phyloP scores from a whole-genome alignment of 345 rosid species.

The Aurinia saxatilis region DNA sequence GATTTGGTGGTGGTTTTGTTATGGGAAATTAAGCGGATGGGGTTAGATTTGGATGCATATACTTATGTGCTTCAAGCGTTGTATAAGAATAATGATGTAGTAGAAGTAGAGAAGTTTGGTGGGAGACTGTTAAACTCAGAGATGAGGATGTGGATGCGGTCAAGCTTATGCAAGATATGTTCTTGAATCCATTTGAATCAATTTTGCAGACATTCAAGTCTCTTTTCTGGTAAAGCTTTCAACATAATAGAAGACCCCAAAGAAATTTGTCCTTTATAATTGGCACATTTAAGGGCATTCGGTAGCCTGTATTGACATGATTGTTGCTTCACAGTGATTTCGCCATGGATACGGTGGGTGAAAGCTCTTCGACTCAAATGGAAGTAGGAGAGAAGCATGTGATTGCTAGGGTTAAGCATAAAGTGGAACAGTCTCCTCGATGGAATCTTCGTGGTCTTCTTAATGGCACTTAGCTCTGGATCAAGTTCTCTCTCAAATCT shows the following conservation, averaged over 20 bases:
- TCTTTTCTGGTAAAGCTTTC: no score
- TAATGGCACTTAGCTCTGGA: no score
- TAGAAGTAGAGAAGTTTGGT: constrained; percentile 35
- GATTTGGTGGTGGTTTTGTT: constrained; percentile 36
- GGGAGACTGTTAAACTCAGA: constrained; percentile 39
- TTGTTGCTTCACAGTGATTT: neutral
- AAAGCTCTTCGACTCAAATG: constrained; percentile 28
- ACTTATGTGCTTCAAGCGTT: constrained; percentile 50
- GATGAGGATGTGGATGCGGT: no score
- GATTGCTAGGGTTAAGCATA: constrained; percentile 61
- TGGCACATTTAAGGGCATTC: no score
- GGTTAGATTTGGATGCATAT: constrained; percentile 39
- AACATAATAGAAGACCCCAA: no score
- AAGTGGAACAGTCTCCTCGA: constrained; percentile 35
- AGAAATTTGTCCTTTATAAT: no score
- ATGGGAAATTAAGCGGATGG: constrained; percentile 37
- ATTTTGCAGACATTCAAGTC: no score
- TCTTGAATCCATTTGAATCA: no score
- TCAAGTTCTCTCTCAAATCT: no score
- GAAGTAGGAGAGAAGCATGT: constrained; percentile 41
- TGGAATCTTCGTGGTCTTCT: no score
- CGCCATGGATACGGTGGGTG: constrained; percentile 31
- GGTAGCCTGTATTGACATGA: no score
- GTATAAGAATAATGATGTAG: constrained; percentile 35
- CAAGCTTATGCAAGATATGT: no score